phyloP scores from a whole-genome alignment of 495 filamentous ascomycete species.

The Jackrogersella minutella region DNA sequence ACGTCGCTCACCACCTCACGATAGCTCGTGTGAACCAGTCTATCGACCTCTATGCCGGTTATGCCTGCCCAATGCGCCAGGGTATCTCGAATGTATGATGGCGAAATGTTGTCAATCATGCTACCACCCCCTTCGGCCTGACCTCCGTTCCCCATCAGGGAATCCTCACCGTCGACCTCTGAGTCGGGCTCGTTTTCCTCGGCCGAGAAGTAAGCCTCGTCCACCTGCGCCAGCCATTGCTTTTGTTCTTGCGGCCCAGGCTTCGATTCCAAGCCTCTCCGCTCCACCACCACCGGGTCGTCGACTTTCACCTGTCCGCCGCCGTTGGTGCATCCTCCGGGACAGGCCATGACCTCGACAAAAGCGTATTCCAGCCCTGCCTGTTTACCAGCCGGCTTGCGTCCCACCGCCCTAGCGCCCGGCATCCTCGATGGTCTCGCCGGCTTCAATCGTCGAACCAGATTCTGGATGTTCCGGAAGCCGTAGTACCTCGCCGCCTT shows the following conservation, averaged over 20 bases:
- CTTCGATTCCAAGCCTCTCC: conserved; percentile 56
- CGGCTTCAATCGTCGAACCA: conserved; percentile 89
- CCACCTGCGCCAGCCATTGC: conserved; percentile 84
- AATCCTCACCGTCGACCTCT: conserved; percentile 28
- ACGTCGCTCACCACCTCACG: conserved; percentile 94
- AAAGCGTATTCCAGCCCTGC: conserved; percentile 75
- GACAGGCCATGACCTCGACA: conserved; percentile 99
- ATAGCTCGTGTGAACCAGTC: conserved; percentile 83
- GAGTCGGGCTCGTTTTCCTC: conserved; percentile 62
- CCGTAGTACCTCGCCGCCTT: conserved; percentile 92
- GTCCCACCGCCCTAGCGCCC: conserved; percentile 64
- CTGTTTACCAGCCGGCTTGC: conserved; percentile 56
- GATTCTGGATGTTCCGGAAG: conserved; percentile 97
- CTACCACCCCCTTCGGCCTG: conserved; percentile 34
- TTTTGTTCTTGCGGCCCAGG: conserved; percentile 78
- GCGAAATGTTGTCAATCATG: conserved; percentile 65
- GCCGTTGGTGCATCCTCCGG: conserved; percentile 96
- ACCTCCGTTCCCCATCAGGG: conserved; percentile 26
- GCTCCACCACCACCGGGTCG: conserved; percentile 66
- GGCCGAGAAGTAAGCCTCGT: conserved; percentile 93
- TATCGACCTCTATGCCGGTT: conserved; percentile 74
- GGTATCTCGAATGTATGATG: conserved; percentile 62
- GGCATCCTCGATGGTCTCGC: conserved; percentile 76
- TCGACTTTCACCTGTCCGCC: conserved; percentile 93
- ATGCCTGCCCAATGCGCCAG: conserved; percentile 75